Conservation (phyloP, 2,329 filamentous ascomycete species). For the Aspergillus hortae region DNA sequence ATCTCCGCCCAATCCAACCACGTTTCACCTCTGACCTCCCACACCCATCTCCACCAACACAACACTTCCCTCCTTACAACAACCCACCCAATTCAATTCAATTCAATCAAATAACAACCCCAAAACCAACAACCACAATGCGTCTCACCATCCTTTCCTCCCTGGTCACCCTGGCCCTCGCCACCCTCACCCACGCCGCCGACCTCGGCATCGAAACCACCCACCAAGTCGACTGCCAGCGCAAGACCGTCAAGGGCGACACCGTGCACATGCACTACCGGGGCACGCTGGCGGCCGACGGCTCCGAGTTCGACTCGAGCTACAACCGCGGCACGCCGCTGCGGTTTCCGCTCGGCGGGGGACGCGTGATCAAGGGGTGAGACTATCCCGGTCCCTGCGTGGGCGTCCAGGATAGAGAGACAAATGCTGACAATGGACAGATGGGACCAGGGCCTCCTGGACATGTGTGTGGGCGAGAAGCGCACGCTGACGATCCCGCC, state of each 20-base stretch:
- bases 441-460: conserved; percentile 85
- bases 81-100: background rate
- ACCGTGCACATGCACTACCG: conserved; percentile 82
- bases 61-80: background rate
- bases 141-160: conserved; percentile 41
- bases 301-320: conserved; percentile 76
- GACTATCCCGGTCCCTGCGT: conserved; percentile 18
- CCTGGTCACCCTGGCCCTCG: conserved; percentile 36
- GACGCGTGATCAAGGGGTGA: conserved; percentile 80
- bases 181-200: conserved; percentile 48
- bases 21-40: background rate
- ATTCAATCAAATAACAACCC: background rate
- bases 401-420: too few relatives aligned
- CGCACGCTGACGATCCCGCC: conserved; percentile 87
- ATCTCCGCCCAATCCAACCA: background rate
- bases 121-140: conserved; percentile 32
- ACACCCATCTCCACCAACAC: background rate
- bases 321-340: conserved; percentile 77
- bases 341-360: conserved; percentile 71
- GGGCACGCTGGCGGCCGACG: conserved; percentile 71
- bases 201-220: conserved; percentile 74
- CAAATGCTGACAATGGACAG: conserved; percentile 37
- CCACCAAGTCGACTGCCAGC: conserved; percentile 69
- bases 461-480: conserved; percentile 96
- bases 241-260: conserved; percentile 74